phyloP scores from a whole-genome alignment of 1,284 basidiomycete genomes.

The Trametes hirsuta region DNA sequence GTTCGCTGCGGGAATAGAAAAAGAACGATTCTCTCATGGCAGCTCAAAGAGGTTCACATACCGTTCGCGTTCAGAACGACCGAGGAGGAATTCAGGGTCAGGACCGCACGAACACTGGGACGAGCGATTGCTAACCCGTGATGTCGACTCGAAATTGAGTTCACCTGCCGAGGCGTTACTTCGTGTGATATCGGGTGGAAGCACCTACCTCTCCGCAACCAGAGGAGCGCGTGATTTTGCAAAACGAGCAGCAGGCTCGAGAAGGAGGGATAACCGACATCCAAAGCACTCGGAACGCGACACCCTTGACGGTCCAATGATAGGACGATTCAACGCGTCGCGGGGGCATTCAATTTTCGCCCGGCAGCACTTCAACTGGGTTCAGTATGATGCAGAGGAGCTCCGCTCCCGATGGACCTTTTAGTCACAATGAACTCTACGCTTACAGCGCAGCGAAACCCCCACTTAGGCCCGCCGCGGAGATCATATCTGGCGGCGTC shows the following conservation, averaged over 20 bases:
- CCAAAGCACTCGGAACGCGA: background rate
- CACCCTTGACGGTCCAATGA: slow-evolving; percentile 7
- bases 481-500: slow-evolving; percentile 14
- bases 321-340: slow-evolving; percentile 2
- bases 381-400: slow-evolving; percentile 19
- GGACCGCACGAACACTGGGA: background rate
- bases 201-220: background rate
- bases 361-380: slow-evolving; percentile 4
- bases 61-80: background rate
- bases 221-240: background rate
- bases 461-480: slow-evolving; percentile 19
- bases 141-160: slow-evolving; percentile 2
- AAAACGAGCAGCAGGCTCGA: background rate
- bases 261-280: background rate
- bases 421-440: slow-evolving; percentile 20
- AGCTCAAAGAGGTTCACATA: background rate
- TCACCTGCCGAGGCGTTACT: background rate
- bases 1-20: background rate
- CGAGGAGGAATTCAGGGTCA: background rate
- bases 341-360: slow-evolving; percentile 17
- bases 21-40: background rate
- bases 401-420: slow-evolving; percentile 19
- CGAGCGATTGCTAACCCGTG: background rate
- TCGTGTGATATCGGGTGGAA: background rate
- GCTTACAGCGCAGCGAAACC: slow-evolving; percentile 4